Evolutionary conservation across 495 filamentous ascomycete species (phyloP), one percentile per base, ranked within the genome.

Genomic region (Aspergillus cavernicola): DNA sequence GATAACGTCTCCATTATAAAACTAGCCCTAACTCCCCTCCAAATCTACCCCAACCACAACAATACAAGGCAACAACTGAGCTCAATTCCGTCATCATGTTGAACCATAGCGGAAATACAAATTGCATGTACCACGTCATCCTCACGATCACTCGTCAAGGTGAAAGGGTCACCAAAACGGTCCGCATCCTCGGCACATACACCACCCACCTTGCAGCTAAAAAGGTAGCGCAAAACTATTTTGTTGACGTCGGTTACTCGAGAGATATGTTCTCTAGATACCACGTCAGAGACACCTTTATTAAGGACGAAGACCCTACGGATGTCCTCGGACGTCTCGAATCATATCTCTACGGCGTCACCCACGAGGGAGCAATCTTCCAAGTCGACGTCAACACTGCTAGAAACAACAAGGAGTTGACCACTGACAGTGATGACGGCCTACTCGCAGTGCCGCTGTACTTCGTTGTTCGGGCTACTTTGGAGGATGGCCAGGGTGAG

Each of bases 221-320:
- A 24, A 36, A 42, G n/a, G 62, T 59, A 4, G 62, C 62, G 1
- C 54, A 61, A 38, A 44, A 41, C 44, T 55, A 45, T 19, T 56
- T 65, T 10, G 59, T 48, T 23, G 47, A 59, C 18, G 52, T 50
- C 10, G 62, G 62, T 2, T 65, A 65, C 26, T 58, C 61, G 28
- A 36, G 49, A n/a, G 62, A 65, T 12, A 61, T 52, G 49, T 65
- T 65, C 38, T 15, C 40, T 2, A 19, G 19, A 29, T 61, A 57
- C 31, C 39, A 64, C 20, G 48, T 42, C 10, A 47, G 33, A 15
- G 11, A 39, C 1, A 33, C 29, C 28, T 24, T 23, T 5, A 18
- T 46, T 3, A 31, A 29, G n/a, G 42, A 46, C 9, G 52, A 58
- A 23, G 19, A 46, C 16, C 18, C 22, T 15, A 6, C 33, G 15